Conservation (phyloP, 1,284 basidiomycete species). For the Farysia itapuensis region DNA sequence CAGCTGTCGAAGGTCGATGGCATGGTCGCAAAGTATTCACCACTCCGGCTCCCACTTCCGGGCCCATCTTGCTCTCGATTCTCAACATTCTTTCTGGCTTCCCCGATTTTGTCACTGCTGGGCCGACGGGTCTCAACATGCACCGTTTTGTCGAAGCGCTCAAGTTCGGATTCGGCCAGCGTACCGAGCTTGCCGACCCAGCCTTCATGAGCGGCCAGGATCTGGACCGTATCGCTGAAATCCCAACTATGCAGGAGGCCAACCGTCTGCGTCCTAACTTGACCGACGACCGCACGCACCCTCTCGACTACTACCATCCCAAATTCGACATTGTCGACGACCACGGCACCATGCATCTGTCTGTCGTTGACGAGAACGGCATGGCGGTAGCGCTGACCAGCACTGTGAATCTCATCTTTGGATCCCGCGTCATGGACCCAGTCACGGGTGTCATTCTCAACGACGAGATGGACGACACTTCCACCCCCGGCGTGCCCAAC, state of each 20-base stretch:
- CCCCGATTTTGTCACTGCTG: slow-evolving; percentile 14
- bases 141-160: slow-evolving; percentile 61
- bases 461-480: slow-evolving; percentile 63
- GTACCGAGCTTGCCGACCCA: slow-evolving; percentile 62
- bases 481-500: slow-evolving; percentile 60
- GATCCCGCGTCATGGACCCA: slow-evolving; percentile 44
- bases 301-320: slow-evolving; percentile 60
- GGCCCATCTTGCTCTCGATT: slow-evolving; percentile 53
- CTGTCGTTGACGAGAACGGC: slow-evolving; percentile 59
- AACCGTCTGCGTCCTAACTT: slow-evolving; percentile 53
- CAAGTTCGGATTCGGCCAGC: slow-evolving; percentile 61
- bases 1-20: slow-evolving; percentile 76
- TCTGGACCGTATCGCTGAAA: slow-evolving; percentile 6
- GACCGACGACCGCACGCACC: slow-evolving; percentile 48
- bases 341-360: slow-evolving; percentile 61
- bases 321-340: slow-evolving; percentile 57
- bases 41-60: slow-evolving; percentile 64
- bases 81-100: slow-evolving; percentile 52
- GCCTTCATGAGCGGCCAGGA: slow-evolving; percentile 56
- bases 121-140: slow-evolving; percentile 42
- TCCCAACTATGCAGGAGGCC: slow-evolving; percentile 44
- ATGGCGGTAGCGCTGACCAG: slow-evolving; percentile 62
- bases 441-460: slow-evolving; percentile 52
- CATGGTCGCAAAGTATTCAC: slow-evolving; percentile 80
- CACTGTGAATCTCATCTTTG: slow-evolving; percentile 62